Evolutionary conservation across 192 early-diverging fungal genomes (phyloP), one percentile per base, ranked within the genome.

Genomic region (Borealophlyctis nickersoniae): DNA sequence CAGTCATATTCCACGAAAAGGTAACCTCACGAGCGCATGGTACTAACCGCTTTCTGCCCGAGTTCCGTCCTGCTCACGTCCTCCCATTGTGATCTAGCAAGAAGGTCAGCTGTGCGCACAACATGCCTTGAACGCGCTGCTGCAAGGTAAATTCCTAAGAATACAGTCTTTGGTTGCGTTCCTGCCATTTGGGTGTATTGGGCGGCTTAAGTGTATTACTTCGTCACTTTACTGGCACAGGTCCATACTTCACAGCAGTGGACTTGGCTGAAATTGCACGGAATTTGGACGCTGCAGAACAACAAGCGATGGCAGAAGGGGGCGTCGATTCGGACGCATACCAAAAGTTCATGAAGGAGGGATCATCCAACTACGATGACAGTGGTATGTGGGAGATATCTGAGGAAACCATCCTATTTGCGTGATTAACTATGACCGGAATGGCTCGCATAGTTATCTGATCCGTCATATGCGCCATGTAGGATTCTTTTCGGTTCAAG

Each of bases 61-160:
- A 54, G 0, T 22, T 14, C 60, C 62, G 35, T 71, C 73, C 22
- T 72, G 55, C 52, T 76, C 72, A 68, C 73, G 71, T 30, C 32
- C 39, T n/a, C 65, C 35, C 31, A n/a, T 55, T 13, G 27, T 58
- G 26, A 66, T 73, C n/a, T 48, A 86, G 79, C 89, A 91, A 87
- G 87, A 90, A 67, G 90, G 89, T 29, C 79, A 86, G 56, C 74
- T 92, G 39, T 92, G 90, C 60, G 89, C 89, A 0, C 90, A 92
- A 45, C 89, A 92, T 76, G 87, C 88, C 30, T 60, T 92, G 53
- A 92, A 92, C 65, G 78, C 86, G n/a, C 73, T 91, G 13, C 74
- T 91, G 14, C 77, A 77, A 73, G 39, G 39, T 45, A 45, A 13
- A 19, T 45, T n/a, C n/a, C n/a, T n/a, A 45, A 13, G 39, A 7